A percentile compares a stretch with the other conserved stretches of the same genome.
These are phyloP conservation scores for Cytospora paraplurivora DNA, from an alignment of 2,329 filamentous ascomycete genomes.

Conservation along the genomic window DNA sequence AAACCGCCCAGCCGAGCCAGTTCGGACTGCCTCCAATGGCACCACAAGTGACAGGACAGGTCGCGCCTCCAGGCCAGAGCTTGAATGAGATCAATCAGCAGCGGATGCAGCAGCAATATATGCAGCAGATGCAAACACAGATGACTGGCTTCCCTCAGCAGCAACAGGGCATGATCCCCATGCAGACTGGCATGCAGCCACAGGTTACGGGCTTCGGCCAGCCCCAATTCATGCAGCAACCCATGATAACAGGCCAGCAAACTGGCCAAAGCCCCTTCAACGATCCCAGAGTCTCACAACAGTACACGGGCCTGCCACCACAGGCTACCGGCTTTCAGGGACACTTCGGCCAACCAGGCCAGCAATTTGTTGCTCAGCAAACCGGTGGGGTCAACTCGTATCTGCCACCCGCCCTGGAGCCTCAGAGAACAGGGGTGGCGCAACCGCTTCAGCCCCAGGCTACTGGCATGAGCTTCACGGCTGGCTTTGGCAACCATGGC, in stretches of 20 bases:
- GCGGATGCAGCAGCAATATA: constrained; percentile 61
- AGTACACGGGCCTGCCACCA: constrained; percentile 54
- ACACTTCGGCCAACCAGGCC: constrained; percentile 41
- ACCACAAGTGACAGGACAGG: constrained; percentile 81
- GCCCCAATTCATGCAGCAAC: constrained; percentile 48
- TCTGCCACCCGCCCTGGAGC: constrained; percentile 61
- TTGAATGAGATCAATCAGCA: constrained; percentile 71
- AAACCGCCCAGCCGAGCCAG: constrained; percentile 72
- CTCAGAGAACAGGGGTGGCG: constrained; percentile 58
- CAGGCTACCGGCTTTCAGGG: constrained; percentile 65
- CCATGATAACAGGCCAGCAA: constrained; percentile 44
- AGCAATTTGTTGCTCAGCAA: constrained; percentile 47
- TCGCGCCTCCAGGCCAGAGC: constrained; percentile 75
- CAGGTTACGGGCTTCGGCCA: constrained; percentile 43
- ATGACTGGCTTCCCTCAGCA: constrained; percentile 43
- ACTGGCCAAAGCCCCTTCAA: constrained; percentile 45
- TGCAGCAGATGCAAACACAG: constrained; percentile 49
- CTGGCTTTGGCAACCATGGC: constrained; percentile 44
- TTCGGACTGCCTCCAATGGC: constrained; percentile 77
- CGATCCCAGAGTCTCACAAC: constrained; percentile 42
- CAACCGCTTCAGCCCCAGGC: constrained; percentile 49
- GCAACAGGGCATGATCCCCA: constrained; percentile 49
- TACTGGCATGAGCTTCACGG: constrained; percentile 52
- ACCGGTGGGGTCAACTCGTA: constrained; percentile 56
- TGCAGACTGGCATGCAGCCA: constrained; percentile 50